A percentile compares a stretch with the other conserved stretches of the same genome.
Conservation (phyloP, 192 early-diverging fungal genomes). For the Coemansia sp. region DNA sequence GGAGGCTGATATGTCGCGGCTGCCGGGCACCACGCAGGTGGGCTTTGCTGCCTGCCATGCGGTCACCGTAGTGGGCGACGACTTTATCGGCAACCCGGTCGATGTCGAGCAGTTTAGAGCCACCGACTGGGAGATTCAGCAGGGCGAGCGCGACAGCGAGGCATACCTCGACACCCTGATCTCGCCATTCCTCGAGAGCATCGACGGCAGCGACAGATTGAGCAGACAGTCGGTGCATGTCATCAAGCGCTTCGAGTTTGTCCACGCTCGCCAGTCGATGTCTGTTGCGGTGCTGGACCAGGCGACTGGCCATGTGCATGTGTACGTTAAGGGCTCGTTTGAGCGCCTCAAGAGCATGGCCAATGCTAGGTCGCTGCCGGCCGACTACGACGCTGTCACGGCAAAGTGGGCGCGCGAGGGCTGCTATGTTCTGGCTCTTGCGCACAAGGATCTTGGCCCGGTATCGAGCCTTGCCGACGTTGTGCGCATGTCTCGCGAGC, state of each 20-base stretch:
- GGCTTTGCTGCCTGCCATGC: conserved; percentile 57
- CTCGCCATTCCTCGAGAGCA: conserved; percentile 26
- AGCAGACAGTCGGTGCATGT: conserved; percentile 47
- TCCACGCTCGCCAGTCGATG: conserved; percentile 71
- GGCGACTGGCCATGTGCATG: conserved; percentile 52
- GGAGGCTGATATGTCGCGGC: conserved; percentile 1
- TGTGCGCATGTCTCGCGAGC: conserved; percentile 50
- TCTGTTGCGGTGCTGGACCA: conserved; percentile 63
- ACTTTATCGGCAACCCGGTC: conserved; percentile 68
- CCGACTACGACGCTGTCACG: conserved; percentile 55
- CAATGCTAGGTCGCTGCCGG: conserved; percentile 47
- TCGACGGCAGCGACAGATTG: conserved; percentile 18
- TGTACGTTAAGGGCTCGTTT: conserved; percentile 78
- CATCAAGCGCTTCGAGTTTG: conserved; percentile 73
- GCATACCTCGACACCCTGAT: conserved; percentile 54
- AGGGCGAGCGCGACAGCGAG: conserved; percentile 4
- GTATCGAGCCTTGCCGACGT: conserved; percentile 42
- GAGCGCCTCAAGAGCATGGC: conserved; percentile 62
- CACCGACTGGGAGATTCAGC: conserved; percentile 51
- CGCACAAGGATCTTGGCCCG: conserved; percentile 58
- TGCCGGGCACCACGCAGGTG: conserved; percentile 14
- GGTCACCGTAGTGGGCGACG: conserved; percentile 50
- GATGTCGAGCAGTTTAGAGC: conserved; percentile 76
- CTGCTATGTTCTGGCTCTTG: conserved; percentile 77
- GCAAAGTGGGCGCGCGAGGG: conserved; percentile 63